Conservation (phyloP, 1,284 basidiomycete species). For the Sanghuangporus baumii region DNA sequence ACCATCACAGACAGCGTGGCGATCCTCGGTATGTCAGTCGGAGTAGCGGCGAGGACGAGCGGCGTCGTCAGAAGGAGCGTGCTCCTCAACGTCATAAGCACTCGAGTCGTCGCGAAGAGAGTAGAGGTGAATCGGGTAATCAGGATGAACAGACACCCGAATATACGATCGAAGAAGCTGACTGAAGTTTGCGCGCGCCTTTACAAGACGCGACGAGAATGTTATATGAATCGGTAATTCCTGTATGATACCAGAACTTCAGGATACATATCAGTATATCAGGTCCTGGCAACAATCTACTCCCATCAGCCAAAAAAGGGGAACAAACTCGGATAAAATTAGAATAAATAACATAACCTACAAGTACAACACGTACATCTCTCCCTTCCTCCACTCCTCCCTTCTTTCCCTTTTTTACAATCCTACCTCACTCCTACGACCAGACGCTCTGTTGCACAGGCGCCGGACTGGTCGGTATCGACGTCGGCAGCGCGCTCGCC, state of each 20-base stretch:
- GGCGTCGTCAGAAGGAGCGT: too few species aligned
- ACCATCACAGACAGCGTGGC: too few species aligned
- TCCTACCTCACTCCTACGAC: neutral
- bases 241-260: neutral
- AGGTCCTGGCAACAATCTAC: neutral
- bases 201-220: neutral
- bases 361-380: neutral
- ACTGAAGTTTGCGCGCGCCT: neutral
- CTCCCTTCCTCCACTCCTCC: neutral
- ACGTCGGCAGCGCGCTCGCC: neutral
- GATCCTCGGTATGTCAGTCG: too few species aligned
- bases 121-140: neutral
- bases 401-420: neutral
- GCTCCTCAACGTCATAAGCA: too few species aligned
- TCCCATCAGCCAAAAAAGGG: neutral
- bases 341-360: neutral
- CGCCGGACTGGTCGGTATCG: neutral
- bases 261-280: neutral
- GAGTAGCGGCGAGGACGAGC: too few species aligned
- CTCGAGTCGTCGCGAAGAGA: neutral
- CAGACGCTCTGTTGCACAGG: constrained; percentile 3
- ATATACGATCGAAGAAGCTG: neutral
- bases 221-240: neutral
- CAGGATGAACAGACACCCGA: neutral
- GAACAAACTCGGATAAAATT: neutral